These are phyloP conservation scores for Scenedesmus sp. DNA, from an alignment of 163 green algal species.

Conservation along the genomic window DNA sequence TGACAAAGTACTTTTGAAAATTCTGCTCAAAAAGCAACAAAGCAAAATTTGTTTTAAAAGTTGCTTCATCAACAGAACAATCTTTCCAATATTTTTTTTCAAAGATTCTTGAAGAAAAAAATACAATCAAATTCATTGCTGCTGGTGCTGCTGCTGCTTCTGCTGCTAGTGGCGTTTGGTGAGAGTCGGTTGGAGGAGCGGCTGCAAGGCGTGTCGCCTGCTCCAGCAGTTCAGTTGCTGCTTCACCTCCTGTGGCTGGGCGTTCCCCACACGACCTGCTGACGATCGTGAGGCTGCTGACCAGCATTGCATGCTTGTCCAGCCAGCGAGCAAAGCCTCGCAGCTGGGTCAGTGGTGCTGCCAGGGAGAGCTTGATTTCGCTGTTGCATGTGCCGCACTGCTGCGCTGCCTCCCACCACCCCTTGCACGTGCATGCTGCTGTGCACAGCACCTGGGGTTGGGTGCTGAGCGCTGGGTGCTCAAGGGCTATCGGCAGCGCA, in stretches of 20 bases:
- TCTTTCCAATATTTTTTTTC: no score
- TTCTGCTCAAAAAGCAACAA: no score
- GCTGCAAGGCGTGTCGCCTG: background rate
- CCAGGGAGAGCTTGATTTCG: background rate
- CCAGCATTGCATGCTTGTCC: background rate
- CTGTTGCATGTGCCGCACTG: background rate
- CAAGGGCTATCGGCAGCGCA: background rate
- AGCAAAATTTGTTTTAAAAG: no score
- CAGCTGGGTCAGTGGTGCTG: background rate
- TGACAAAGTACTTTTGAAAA: no score
- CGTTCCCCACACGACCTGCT: background rate
- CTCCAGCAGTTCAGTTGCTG: background rate
- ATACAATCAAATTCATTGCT: no score
- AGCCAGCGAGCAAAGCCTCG: background rate
- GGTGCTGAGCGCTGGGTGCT: background rate
- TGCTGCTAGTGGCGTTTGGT: background rate
- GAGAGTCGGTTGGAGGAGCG: no score
- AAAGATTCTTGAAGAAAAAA: no score
- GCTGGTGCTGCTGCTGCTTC: background rate
- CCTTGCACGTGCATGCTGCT: background rate
- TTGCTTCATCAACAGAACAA: no score
- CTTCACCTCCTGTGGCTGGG: background rate
- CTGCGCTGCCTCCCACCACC: background rate
- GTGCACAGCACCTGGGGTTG: background rate
- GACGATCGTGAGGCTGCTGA: background rate